A percentile compares a stretch with the other conserved stretches of the same genome.
phyloP scores from a whole-genome alignment of 345 rosid genomes.

The Salix purpurea region DNA sequence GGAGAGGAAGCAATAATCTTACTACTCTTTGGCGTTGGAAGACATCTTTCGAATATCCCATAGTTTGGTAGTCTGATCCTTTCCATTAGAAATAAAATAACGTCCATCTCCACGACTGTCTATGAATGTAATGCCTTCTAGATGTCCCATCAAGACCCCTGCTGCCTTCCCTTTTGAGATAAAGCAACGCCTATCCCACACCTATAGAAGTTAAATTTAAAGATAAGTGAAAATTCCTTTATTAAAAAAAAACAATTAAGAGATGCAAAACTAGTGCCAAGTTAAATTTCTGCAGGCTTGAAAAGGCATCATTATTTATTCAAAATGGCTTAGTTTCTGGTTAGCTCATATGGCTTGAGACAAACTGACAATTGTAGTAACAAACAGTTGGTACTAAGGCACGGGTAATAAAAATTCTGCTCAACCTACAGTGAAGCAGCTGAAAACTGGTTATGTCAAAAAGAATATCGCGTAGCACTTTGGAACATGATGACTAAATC shows the following conservation, averaged over 20 bases:
- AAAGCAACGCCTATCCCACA: conserved; percentile 71
- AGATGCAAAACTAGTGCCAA: neutral
- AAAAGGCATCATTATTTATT: neutral
- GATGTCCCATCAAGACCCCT: conserved; percentile 63
- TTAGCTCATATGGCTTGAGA: neutral
- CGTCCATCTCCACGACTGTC: conserved; percentile 70
- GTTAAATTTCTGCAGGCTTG: neutral
- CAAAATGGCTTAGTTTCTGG: neutral
- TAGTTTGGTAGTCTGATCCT: conserved; percentile 65
- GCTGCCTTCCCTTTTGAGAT: conserved; percentile 41
- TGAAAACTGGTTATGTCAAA: neutral
- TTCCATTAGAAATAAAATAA: conserved; percentile 67
- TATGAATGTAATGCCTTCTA: conserved; percentile 63
- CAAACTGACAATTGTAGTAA: neutral
- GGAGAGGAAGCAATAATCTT: neutral
- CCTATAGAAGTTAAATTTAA: conserved; percentile 27
- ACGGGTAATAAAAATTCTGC: neutral
- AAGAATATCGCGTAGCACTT: neutral
- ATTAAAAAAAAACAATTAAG: neutral
- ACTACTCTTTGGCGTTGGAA: conserved; percentile 35
- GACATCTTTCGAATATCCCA: conserved; percentile 80
- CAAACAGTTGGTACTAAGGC: neutral
- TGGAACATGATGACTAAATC: neutral
- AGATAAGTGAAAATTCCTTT: neutral
- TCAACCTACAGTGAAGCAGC: neutral